Evolutionary conservation across 2,329 filamentous ascomycete genomes (phyloP).

Genomic region (Beauveria caledonica): DNA sequence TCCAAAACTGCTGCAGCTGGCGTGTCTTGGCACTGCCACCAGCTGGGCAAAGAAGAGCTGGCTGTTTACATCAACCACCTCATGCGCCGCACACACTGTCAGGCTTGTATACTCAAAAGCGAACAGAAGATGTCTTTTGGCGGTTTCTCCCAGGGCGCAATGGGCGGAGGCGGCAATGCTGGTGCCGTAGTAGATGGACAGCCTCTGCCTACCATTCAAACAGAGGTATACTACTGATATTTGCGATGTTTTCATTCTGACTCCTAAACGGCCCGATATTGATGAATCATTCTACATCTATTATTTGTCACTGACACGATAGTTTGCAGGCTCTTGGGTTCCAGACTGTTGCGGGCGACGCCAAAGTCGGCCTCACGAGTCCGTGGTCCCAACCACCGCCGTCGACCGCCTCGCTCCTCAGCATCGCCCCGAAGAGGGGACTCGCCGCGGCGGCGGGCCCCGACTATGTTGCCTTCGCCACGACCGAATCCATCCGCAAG

Average conservation of each 20-base stretch:
- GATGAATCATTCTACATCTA: background rate
- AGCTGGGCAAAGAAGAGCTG: background rate
- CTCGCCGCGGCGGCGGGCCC: conserved; percentile 84
- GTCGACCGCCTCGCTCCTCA: conserved; percentile 72
- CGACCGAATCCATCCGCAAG: conserved; percentile 68
- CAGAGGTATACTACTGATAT: conserved; percentile 52
- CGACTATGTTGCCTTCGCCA: conserved; percentile 66
- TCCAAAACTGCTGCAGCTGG: background rate
- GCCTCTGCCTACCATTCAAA: conserved; percentile 69
- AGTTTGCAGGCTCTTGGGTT: conserved; percentile 63
- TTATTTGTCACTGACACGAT: conserved; percentile 13
- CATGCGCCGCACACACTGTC: background rate
- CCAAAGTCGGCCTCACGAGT: conserved; percentile 72
- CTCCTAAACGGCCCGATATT: background rate
- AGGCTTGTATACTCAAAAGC: background rate
- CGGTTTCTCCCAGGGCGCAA: conserved; percentile 33
- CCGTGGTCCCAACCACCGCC: conserved; percentile 72
- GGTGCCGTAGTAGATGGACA: conserved; percentile 43
- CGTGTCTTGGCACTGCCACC: background rate
- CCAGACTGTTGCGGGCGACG: conserved; percentile 67
- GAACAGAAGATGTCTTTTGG: conserved; percentile 49
- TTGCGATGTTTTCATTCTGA: background rate
- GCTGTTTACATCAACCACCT: background rate
- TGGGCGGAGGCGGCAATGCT: conserved; percentile 31
- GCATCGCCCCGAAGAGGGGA: conserved; percentile 70